Percentiles rank a stretch among this genome's conserved stretches.
phyloP scores from a whole-genome alignment of 257 asterid species.

The Coffea canephora region DNA sequence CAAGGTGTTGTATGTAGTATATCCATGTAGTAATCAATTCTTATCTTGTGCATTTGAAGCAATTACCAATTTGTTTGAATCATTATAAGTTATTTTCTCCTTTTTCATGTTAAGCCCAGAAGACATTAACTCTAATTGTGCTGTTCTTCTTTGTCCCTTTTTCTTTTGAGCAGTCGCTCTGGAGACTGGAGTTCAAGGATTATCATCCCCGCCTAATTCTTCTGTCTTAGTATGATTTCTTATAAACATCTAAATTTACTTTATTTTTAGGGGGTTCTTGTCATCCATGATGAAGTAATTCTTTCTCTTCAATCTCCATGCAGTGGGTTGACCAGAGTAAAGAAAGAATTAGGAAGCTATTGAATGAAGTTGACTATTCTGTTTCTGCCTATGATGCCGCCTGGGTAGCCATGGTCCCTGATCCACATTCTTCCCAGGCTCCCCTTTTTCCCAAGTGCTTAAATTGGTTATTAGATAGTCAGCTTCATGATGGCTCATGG shows the following conservation, averaged over 20 bases:
- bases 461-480: slow-evolving; percentile 72
- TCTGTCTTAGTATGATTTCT: slow-evolving; percentile 29
- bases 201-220: slow-evolving; percentile 21
- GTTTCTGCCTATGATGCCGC: slow-evolving; percentile 88
- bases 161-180: slow-evolving; percentile 37
- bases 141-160: not conserved
- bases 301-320: slow-evolving; percentile 16
- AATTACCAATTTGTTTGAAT: too few relatives aligned
- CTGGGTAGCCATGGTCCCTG: slow-evolving; percentile 99
- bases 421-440: slow-evolving; percentile 48
- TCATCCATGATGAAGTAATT: slow-evolving; percentile 13
- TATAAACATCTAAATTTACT: not conserved
- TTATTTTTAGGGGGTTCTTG: not conserved
- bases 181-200: slow-evolving; percentile 30
- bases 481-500: slow-evolving; percentile 86
- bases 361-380: slow-evolving; percentile 52
- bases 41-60: too few relatives aligned
- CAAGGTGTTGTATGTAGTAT: too few relatives aligned
- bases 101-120: too few relatives aligned
- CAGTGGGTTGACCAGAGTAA: slow-evolving; percentile 49
- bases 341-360: slow-evolving; percentile 54
- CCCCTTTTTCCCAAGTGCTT: slow-evolving; percentile 78
- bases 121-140: too few relatives aligned
- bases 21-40: too few relatives aligned
- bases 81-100: too few relatives aligned